phyloP scores from a whole-genome alignment of 495 filamentous ascomycete species.

The Pyrenula aspistea region DNA sequence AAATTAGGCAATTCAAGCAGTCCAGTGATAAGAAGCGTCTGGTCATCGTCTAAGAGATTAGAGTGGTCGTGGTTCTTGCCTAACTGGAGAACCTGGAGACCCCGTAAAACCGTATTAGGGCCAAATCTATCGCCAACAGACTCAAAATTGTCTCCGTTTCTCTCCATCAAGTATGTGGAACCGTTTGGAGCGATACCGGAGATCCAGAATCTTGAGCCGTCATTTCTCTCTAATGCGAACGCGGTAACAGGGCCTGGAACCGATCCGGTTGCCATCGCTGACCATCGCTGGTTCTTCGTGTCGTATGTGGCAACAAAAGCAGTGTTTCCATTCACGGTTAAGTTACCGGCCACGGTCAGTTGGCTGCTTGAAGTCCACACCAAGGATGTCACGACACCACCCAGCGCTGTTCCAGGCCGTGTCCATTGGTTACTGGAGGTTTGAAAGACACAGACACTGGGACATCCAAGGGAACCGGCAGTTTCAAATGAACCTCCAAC shows the following conservation, averaged over 20 bases:
- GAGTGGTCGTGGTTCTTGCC: constrained; percentile 51
- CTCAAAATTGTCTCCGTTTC: constrained; percentile 49
- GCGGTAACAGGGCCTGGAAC: constrained; percentile 73
- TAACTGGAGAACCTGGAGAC: constrained; percentile 68
- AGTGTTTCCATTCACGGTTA: constrained; percentile 51
- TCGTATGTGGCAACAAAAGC: constrained; percentile 69
- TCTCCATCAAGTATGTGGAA: constrained; percentile 66
- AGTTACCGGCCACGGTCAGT: constrained; percentile 64
- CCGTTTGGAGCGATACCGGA: constrained; percentile 56
- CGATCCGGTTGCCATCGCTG: constrained; percentile 47
- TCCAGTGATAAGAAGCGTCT: constrained; percentile 74
- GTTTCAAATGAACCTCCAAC: constrained; percentile 71
- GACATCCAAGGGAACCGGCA: constrained; percentile 75
- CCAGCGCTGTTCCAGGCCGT: constrained; percentile 55
- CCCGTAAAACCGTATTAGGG: constrained; percentile 53
- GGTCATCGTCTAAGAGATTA: constrained; percentile 47
- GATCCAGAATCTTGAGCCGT: constrained; percentile 65
- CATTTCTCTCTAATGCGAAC: constrained; percentile 55
- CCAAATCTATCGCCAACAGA: constrained; percentile 46
- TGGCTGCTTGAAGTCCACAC: constrained; percentile 59
- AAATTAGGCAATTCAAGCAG: constrained; percentile 61
- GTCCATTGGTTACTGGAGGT: constrained; percentile 60
- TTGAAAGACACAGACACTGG: constrained; percentile 68
- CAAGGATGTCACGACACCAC: constrained; percentile 56
- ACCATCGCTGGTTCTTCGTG: constrained; percentile 48